phyloP scores from a whole-genome alignment of 1,284 basidiomycete genomes.

The Ganoderma resinaceum region DNA sequence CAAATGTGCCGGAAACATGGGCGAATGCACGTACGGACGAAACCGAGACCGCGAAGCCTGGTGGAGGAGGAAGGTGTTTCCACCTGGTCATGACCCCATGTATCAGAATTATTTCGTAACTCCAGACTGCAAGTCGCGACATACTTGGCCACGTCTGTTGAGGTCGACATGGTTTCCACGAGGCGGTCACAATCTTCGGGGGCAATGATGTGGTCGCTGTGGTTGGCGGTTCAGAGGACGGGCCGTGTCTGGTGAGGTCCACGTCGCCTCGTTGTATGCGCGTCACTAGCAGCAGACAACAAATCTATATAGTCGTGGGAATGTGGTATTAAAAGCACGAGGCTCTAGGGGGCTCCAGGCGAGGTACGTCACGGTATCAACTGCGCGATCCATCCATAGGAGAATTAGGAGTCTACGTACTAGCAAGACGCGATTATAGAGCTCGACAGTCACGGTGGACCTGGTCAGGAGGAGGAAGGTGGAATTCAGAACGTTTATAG shows the following conservation, averaged over 20 bases:
- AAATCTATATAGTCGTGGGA: not conserved
- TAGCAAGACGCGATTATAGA: not conserved
- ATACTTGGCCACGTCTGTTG: constrained; percentile 24
- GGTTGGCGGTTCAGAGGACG: not conserved
- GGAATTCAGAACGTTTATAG: not conserved
- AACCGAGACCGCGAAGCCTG: constrained; percentile 58
- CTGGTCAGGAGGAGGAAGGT: not conserved
- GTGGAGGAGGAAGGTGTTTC: constrained; percentile 66
- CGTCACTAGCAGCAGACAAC: not conserved
- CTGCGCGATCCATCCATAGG: not conserved
- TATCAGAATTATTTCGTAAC: not conserved
- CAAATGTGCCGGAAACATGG: constrained; percentile 33
- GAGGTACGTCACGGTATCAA: not conserved
- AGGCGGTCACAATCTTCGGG: not conserved
- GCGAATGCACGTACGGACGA: constrained; percentile 18
- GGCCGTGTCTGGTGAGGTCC: not conserved
- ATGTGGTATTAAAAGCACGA: not conserved
- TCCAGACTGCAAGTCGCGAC: constrained; percentile 1
- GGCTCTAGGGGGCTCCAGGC: not conserved
- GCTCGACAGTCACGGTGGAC: not conserved
- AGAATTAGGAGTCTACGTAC: not conserved
- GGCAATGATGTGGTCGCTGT: not conserved
- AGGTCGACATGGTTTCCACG: constrained; percentile 10
- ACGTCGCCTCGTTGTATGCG: not conserved
- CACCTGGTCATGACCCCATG: constrained; percentile 48